Conservation (phyloP, 139 green algal species). For the Eudorina sp. region DNA sequence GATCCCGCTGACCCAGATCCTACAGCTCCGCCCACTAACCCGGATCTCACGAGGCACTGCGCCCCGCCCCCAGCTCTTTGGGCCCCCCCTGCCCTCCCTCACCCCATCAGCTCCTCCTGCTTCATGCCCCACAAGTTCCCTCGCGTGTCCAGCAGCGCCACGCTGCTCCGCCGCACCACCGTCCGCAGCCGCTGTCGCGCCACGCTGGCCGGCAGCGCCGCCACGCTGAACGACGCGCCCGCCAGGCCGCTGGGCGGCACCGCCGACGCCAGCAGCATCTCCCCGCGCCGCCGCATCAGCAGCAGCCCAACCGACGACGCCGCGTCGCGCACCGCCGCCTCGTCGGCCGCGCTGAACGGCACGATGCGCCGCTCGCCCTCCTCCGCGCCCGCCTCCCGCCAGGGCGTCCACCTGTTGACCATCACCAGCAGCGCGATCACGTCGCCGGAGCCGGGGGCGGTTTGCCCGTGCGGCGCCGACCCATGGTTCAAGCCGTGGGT, state of each 20-base stretch:
- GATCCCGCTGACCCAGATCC: no score
- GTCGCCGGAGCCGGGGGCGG: neutral
- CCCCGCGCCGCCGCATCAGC: slow-evolving; percentile 37
- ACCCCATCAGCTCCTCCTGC: slow-evolving; percentile 46
- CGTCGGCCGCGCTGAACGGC: slow-evolving; percentile 32
- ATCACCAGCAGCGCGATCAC: slow-evolving; percentile 25
- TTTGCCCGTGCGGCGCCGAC: neutral
- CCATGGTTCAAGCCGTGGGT: neutral
- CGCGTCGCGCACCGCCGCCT: neutral
- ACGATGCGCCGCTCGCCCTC: slow-evolving; percentile 40
- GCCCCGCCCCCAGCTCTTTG: neutral
- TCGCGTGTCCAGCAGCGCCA: slow-evolving; percentile 12
- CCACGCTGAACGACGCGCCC: slow-evolving; percentile 4
- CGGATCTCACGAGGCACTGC: no score
- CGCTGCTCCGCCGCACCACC: slow-evolving; percentile 19
- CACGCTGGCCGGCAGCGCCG: slow-evolving; percentile 30
- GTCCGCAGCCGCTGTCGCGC: slow-evolving; percentile 36
- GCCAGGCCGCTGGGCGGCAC: neutral
- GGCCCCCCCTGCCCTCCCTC: neutral
- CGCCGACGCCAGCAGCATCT: slow-evolving; percentile 40
- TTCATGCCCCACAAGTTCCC: slow-evolving; percentile 28
- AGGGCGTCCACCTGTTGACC: slow-evolving; percentile 42
- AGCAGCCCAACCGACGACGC: slow-evolving; percentile 14
- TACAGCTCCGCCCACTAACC: no score
- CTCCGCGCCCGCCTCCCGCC: slow-evolving; percentile 20